A percentile compares a stretch with the other conserved stretches of the same genome.
phyloP scores from a whole-genome alignment of 2,329 filamentous ascomycete species.

The Sporothrix brasiliensis region DNA sequence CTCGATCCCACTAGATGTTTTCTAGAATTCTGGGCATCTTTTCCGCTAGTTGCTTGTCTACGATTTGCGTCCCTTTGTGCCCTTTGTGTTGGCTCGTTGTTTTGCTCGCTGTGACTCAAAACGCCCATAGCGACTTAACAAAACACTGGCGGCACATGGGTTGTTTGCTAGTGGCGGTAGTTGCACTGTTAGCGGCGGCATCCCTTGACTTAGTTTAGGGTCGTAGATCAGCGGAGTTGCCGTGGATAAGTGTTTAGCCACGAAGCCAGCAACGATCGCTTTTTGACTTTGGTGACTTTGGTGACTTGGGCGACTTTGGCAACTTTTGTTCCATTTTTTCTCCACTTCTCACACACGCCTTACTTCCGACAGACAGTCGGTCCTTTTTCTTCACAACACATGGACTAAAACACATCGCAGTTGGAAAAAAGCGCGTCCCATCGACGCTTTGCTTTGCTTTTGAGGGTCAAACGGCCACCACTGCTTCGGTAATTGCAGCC shows the following conservation, averaged over 20 bases:
- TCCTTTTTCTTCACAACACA: background rate
- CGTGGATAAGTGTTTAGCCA: background rate
- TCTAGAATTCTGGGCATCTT: slow-evolving; percentile 1
- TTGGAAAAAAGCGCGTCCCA: background rate
- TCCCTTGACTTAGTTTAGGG: background rate
- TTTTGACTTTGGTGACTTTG: too few species aligned
- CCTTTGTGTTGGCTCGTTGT: background rate
- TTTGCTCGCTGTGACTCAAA: background rate
- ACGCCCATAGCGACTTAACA: too few species aligned
- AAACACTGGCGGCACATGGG: background rate
- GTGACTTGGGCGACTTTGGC: too few species aligned
- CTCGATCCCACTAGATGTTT: background rate
- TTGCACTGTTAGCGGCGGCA: background rate
- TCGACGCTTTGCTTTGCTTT: background rate
- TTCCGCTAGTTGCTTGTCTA: background rate
- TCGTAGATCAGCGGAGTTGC: background rate
- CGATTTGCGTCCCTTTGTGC: too few species aligned
- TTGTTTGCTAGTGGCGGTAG: background rate
- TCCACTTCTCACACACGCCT: background rate
- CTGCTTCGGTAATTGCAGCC: background rate
- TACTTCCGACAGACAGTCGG: background rate
- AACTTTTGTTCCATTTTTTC: background rate
- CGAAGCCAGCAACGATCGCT: background rate
- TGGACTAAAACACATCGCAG: background rate
- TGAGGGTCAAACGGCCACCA: background rate